Base-by-base conservation (phyloP, 139 green algal genomes). In the Axilococcus clingmanii region DNA sequence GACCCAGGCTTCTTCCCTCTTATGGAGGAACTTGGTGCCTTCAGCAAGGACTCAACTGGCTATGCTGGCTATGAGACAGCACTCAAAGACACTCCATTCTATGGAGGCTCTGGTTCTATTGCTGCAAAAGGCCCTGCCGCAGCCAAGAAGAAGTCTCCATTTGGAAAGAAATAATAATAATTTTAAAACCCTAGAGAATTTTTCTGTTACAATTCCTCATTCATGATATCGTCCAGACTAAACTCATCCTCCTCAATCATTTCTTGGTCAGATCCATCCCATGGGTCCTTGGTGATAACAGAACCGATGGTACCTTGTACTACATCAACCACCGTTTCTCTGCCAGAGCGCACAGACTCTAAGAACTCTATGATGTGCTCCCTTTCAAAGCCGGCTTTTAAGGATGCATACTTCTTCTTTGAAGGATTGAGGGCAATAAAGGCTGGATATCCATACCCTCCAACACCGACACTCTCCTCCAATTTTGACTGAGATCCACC, bases 181-280 rank as follows among this genome's bases (percentile, higher is more conserved):
- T n/a, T n/a, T n/a, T n/a, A n/a, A 24, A 7, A 20, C n/a, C 22
- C 30, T n/a, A 11, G 14, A 53, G n/a, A 22, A 35, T 25, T 29
- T 35, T 30, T n/a, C n/a, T 34, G 27, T 53, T 53, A 42, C 16
- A 49, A 30, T 49, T 32, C 41, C 9, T 12, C 35, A 15, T 44
- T 44, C 14, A 29, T 30, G 12, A 95, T 54, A 12, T 95, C 87
- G 5, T 84, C 79, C 31, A 95, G 49, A 28, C 50, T 62, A 57
- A 95, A 95, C 74, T 95, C 87, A 5, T 95, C 87, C 40, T 81
- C 82, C 22, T 65, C 33, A 37, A 73, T 50, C 24, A 79, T 53
- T 40, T 61, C 52, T 4, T 59, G 85, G 47, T 95, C 87, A 50
- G 78, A 66, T 32, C 87, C 85, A 38, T 94, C 86, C 85, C 85